Base-by-base conservation (phyloP, 257 asterid species). In the Thymus quinquecostatus region DNA sequence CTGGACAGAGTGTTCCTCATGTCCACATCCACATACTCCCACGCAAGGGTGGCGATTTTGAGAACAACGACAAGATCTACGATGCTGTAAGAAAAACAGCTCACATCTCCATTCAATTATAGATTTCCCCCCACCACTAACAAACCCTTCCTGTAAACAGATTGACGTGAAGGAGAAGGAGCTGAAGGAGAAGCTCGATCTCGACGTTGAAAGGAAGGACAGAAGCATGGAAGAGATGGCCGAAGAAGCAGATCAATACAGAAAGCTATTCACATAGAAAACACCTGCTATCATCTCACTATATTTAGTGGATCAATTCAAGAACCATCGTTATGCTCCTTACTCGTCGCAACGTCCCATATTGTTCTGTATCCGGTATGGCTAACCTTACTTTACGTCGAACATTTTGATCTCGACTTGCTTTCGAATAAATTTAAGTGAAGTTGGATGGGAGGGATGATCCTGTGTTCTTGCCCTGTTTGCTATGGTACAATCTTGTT, bases 1-100 rank as follows among this genome's bases (percentile, higher is more conserved):
- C 98, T 28, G 98, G 98, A 53, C 98, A 92, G 81, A 86, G 92
- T 1, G 95, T 92, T 66, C 87, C 97, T 30, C 98, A 92, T 58
- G 96, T 92, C 65, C 97, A 90, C 74, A 79, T 92, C 62, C 98
- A 92, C 88, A 77, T 88, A 79, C 78, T 92, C 64, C 98, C 98
- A 0, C 97, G 97, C 64, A 90, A 78, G 85, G 41, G 72, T 75
- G 96, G 88, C 1, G 98, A 92, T 78, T 90, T 92, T 64, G 91
- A 89, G 77, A 87, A 86, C 10, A 92, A 90, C 11, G 98, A 90
- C 63, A 94, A 92, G 78, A 90, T 90, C 53, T 90, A 92, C 45
- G 92, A 92, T 69, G 97, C 96, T 77, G 98, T 92, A 90, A 83
- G 95, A 77, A 44, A 34, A 60, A 33, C 40, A 38, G 56, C 61